Conservation (phyloP, 1,139 yeast genomes). For the Geotrichum australiense region DNA sequence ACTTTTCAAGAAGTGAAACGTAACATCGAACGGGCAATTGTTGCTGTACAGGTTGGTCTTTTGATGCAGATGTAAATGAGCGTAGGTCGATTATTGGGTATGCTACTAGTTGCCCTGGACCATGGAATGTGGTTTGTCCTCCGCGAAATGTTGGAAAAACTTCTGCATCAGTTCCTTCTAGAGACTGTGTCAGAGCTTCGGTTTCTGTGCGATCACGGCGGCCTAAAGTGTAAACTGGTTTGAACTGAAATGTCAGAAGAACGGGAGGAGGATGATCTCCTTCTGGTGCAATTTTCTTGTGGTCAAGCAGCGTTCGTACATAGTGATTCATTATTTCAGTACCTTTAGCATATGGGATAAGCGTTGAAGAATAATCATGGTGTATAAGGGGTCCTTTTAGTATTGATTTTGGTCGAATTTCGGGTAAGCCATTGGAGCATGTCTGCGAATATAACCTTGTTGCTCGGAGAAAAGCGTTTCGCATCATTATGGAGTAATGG, state of each 20-base stretch:
- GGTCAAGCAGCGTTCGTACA: constrained; percentile 55
- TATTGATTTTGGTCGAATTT: too few relatives aligned
- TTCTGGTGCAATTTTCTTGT: constrained; percentile 36
- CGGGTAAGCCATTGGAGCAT: too few relatives aligned
- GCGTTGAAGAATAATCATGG: constrained; percentile 11
- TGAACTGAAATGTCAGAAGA: constrained; percentile 70
- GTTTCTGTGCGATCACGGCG: constrained; percentile 53
- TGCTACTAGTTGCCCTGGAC: constrained; percentile 87
- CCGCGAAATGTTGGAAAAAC: constrained; percentile 81
- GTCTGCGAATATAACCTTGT: too few relatives aligned
- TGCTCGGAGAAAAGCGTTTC: too few relatives aligned
- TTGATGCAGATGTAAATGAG: constrained; percentile 40
- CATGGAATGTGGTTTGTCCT: constrained; percentile 97
- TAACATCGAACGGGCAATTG: constrained; percentile 55
- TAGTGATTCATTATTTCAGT: constrained; percentile 50
- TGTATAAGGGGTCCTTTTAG: too few relatives aligned
- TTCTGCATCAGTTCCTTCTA: constrained; percentile 37
- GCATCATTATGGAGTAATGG: too few relatives aligned
- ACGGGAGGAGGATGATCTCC: constrained; percentile 47
- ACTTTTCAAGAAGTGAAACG: constrained; percentile 61
- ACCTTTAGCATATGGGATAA: constrained; percentile 12
- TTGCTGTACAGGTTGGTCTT: too few relatives aligned
- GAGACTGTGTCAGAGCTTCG: constrained; percentile 20
- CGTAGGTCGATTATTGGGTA: constrained; percentile 74
- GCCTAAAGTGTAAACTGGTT: constrained; percentile 85